Base-by-base conservation (phyloP, 805 yeast species). In the Cyberlindnera mississippiensis region DNA sequence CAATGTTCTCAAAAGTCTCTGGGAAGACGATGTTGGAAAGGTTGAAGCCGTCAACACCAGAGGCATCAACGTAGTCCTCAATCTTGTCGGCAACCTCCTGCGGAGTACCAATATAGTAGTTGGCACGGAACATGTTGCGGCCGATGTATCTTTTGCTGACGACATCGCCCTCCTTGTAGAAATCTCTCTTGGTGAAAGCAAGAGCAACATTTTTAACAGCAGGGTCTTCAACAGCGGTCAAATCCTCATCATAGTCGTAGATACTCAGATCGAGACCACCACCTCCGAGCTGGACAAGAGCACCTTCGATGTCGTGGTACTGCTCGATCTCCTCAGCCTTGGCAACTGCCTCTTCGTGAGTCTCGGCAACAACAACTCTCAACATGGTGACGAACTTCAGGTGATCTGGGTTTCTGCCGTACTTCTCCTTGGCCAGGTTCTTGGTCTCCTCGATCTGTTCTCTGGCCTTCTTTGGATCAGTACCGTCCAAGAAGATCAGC, bases 231-330 rank as follows among this genome's bases (percentile, higher is more conserved):
- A 57, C 67, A 34, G 59, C 49, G 19, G 64, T 59, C 36, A 71
- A 55, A 43, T 71, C 74, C 39, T 68, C 62, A 9, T 68, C 72
- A 72, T 73, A 27, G 61, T 67, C 71, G 67, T 64, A 33, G 66
- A 70, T 30, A 62, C 62, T 49, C 57, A 71, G 24, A 63, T 59
- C 75, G 29, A 66, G 52, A 8, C 75, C 75, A n/a, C 69, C 67
- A 69, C 74, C 69, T 17, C 75, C 76, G 11, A 72, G 55, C 49
- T 71, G 71, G 2, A 70, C 71, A 35, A 67, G 64, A 12, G 69
- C 67, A 17, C 73, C 75, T 35, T 67, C 72, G 11, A 56, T 43
- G 42, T 67, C 72, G 13, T 64, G 65, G 44, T 66, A 68, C 9
- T 41, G 42, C 41, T 55, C 55, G 41, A 51, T 66, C 20, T 66